A percentile compares a stretch with the other conserved stretches of the same genome.
phyloP scores from a whole-genome alignment of 2,329 filamentous ascomycete species.

The Talaromyces sp. region DNA sequence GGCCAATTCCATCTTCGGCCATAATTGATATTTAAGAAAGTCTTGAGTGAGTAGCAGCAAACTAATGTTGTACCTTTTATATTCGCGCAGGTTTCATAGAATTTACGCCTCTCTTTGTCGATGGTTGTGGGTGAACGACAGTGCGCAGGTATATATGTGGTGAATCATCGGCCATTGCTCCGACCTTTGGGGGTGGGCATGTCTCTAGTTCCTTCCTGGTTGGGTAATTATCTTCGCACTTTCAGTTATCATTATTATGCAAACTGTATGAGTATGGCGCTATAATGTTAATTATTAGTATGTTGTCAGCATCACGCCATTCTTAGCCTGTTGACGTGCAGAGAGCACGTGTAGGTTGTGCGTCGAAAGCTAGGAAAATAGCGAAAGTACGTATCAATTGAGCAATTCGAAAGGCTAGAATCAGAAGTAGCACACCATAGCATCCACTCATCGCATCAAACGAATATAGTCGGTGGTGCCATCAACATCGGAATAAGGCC shows the following conservation, averaged over 20 bases:
- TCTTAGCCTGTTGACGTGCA: slow-evolving; percentile 7
- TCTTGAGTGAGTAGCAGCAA: neutral
- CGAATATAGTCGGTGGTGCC: neutral
- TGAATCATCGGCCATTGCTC: neutral
- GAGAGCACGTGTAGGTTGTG: neutral
- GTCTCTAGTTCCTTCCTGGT: neutral
- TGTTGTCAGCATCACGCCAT: slow-evolving; percentile 8
- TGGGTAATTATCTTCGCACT: neutral
- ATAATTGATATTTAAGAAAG: neutral
- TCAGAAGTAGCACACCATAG: slow-evolving; percentile 9
- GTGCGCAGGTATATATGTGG: neutral
- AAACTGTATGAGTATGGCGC: neutral
- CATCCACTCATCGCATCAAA: slow-evolving; percentile 1
- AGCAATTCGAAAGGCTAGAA: neutral
- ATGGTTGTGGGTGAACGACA: too few relatives aligned
- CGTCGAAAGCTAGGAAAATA: neutral
- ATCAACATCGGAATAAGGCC: neutral
- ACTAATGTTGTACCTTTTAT: neutral
- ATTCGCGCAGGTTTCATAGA: neutral
- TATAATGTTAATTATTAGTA: neutral
- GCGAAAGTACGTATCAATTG: neutral
- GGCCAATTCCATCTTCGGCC: neutral
- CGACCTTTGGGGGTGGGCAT: neutral
- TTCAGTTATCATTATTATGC: neutral
- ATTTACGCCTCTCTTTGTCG: neutral